Base-by-base conservation (phyloP, 108 stramenopile genomes). In the Fistulifera pelliculosa region DNA sequence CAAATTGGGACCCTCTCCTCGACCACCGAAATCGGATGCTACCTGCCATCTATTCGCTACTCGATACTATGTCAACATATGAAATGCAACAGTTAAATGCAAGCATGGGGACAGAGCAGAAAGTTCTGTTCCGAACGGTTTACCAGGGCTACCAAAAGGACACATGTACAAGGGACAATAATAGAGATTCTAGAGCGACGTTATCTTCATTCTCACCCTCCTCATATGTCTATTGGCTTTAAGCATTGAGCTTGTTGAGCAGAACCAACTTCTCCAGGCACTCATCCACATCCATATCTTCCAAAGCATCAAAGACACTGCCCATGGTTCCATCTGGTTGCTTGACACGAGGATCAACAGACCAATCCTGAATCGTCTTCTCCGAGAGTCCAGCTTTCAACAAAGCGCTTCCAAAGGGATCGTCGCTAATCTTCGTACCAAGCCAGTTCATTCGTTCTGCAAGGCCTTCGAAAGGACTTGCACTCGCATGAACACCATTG, bases 401-500 rank as follows among this genome's bases (percentile, higher is more conserved):
- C 18, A 91, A 60, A 0, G 86, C 79, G 28, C 79, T 80, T 13
- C 85, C 94, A 66, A 95, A 89, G 4, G 60, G 10, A 66, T 89
- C 87, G 15, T 68, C 75, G 27, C 82, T 79, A 27, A 80, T 42
- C 31, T 57, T 55, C 13, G 68, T 57, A 21, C 81, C 78, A 3
- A 86, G 69, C 90, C 90, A 91, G 44, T 87, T 87, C 44, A 73
- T 68, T 57, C 86, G 81, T 63, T 96, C 96, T 3, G 93, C 93
- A 14, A 93, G 66, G 14, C 91, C 93, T 67, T 96, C 96, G 39
- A 94, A 92, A 24, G 96, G 92, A 65, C 76, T 79, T 3, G 96
- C 96, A 47, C 68, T 70, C 0, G 92, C 93, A 60, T 94, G 96
- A 38, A 96, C 93, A 40, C 93, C 90, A 65, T 96, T 96, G 72